Percentiles rank a stretch among this genome's conserved stretches.
These are phyloP conservation scores for Solanum megistacrolobum DNA, from an alignment of 257 asterid species.

Conservation along the genomic window DNA sequence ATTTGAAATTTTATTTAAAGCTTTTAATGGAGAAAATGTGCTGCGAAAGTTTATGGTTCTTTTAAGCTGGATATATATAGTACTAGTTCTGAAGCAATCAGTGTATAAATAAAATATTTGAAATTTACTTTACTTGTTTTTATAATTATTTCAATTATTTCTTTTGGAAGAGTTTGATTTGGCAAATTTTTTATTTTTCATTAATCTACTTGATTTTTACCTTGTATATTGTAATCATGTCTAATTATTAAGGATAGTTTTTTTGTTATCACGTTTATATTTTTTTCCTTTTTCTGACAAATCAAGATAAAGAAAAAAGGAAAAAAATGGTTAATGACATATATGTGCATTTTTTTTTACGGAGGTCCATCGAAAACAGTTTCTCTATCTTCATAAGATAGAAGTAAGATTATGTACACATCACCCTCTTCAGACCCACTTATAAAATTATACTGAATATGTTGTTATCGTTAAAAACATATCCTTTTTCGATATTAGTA, in stretches of 20 bases:
- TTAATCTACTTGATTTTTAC: background rate
- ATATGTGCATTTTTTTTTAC: too few relatives aligned
- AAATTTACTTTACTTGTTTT: background rate
- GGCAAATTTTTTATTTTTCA: background rate
- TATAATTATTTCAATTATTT: background rate
- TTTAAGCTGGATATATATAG: background rate
- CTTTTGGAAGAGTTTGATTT: background rate
- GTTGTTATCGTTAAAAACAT: too few relatives aligned
- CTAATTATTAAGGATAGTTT: background rate
- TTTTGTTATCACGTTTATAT: background rate
- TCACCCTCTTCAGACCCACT: too few relatives aligned
- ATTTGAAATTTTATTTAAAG: background rate
- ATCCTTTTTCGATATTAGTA: too few relatives aligned
- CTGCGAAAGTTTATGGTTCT: background rate
- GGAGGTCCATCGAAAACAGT: background rate
- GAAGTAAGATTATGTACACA: too few relatives aligned
- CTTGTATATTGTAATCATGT: background rate
- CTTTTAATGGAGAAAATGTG: background rate
- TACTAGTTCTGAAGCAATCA: background rate
- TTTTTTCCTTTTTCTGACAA: background rate
- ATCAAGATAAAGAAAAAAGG: background rate
- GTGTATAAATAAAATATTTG: background rate
- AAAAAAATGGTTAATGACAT: background rate
- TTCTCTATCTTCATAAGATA: background rate
- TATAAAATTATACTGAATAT: too few relatives aligned